phyloP scores from a whole-genome alignment of 140 eudicot species.

The Stevia rebaudiana region DNA sequence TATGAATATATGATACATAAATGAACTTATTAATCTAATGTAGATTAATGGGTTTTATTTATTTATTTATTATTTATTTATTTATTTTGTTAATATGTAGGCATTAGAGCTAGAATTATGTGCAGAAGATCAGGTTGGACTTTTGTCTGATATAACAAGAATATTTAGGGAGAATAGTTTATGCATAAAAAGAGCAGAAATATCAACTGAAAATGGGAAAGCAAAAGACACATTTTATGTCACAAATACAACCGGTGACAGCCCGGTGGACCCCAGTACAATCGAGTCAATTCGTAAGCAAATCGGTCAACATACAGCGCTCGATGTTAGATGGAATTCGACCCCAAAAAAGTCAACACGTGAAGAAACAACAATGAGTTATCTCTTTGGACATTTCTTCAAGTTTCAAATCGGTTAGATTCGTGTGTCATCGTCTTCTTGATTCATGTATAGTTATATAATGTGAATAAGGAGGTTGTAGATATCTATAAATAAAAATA shows the following conservation, averaged over 20 bases:
- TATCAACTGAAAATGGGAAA: constrained; percentile 49
- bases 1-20: background rate
- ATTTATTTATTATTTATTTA: no score
- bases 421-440: constrained; percentile 2
- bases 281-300: constrained; percentile 56
- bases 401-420: constrained; percentile 32
- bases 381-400: constrained; percentile 55
- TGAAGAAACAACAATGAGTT: constrained; percentile 46
- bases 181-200: constrained; percentile 68
- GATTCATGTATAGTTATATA: constrained; percentile 11
- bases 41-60: no score
- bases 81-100: constrained; percentile 40
- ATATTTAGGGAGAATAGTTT: constrained; percentile 72
- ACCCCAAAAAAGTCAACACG: constrained; percentile 32
- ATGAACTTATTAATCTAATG: background rate
- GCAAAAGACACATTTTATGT: constrained; percentile 66
- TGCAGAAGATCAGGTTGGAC: constrained; percentile 77
- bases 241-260: constrained; percentile 58
- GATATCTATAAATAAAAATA: background rate
- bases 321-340: constrained; percentile 53
- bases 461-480: background rate
- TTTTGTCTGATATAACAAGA: constrained; percentile 76
- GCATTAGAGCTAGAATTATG: constrained; percentile 66
- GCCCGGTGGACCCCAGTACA: constrained; percentile 56
- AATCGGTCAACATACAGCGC: constrained; percentile 38